Evolutionary conservation across 345 rosid genomes (phyloP).

Genomic region (Linum usitatissimum): DNA sequence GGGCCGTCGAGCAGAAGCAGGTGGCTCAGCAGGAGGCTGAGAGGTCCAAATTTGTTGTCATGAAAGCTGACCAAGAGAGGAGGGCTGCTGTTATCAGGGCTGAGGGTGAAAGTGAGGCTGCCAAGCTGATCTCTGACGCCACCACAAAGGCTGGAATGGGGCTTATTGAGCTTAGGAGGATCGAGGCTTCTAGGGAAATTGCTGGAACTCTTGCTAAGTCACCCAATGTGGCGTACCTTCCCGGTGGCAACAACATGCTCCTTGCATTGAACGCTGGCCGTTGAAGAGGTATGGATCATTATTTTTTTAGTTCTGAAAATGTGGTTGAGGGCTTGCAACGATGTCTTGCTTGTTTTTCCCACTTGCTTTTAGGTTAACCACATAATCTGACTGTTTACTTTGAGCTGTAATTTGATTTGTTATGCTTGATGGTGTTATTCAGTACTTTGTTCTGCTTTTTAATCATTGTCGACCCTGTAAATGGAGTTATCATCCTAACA

Average conservation of each 20-base stretch:
- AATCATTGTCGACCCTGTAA: too few relatives aligned
- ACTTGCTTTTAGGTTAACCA: too few relatives aligned
- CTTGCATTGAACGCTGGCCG: conserved; percentile 50
- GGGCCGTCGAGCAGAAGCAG: conserved; percentile 96
- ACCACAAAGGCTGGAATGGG: conserved; percentile 79
- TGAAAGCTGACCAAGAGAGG: conserved; percentile 98
- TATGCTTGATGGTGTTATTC: too few relatives aligned
- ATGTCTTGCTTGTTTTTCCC: too few relatives aligned
- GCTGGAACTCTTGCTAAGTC: conserved; percentile 81
- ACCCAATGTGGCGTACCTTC: conserved; percentile 79
- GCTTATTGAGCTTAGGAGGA: conserved; percentile 89
- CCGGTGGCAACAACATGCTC: conserved; percentile 81
- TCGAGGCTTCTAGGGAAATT: conserved; percentile 90
- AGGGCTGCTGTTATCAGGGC: conserved; percentile 92
- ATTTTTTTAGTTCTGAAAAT: neutral
- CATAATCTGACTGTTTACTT: too few relatives aligned
- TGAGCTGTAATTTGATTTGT: too few relatives aligned
- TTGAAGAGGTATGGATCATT: conserved; percentile 14
- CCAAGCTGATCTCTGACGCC: conserved; percentile 78
- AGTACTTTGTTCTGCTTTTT: too few relatives aligned
- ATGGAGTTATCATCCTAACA: too few relatives aligned
- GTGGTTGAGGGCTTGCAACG: too few relatives aligned
- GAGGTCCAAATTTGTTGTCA: conserved; percentile 85
- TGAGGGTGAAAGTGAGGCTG: conserved; percentile 98
- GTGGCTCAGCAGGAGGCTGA: conserved; percentile 99